phyloP scores from a whole-genome alignment of 345 rosid genomes.

The Garcia nutans region DNA sequence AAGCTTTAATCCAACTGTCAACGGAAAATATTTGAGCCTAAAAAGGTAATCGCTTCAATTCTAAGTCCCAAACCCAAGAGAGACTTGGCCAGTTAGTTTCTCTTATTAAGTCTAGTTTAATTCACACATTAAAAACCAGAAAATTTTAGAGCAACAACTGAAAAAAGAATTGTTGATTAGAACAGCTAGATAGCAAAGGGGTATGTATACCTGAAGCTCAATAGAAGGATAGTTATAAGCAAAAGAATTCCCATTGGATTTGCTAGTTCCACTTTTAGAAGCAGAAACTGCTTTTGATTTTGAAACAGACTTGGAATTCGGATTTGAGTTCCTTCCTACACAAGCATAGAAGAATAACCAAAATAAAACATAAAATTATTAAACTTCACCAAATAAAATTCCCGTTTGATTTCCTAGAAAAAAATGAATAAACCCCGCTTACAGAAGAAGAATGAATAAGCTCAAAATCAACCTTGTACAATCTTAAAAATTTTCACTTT shows the following conservation, averaged over 20 bases:
- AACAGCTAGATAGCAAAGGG: not conserved
- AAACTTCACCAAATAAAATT: not conserved
- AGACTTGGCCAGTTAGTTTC: not conserved
- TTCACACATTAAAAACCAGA: not conserved
- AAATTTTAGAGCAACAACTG: not conserved
- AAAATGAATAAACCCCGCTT: not conserved
- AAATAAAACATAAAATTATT: not conserved
- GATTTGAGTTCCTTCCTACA: conserved; percentile 48
- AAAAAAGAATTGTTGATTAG: not conserved
- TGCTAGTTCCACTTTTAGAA: conserved; percentile 41
- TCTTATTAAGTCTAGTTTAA: not conserved
- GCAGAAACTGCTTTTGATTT: conserved; percentile 36
- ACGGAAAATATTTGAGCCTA: not conserved
- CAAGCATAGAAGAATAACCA: conserved; percentile 11
- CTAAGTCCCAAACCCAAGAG: not conserved
- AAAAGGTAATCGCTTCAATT: not conserved
- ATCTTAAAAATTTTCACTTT: too few species aligned
- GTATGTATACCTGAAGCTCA: conserved; percentile 44
- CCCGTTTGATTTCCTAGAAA: not conserved
- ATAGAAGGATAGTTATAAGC: conserved; percentile 51
- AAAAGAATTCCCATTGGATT: conserved; percentile 34
- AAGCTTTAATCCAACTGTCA: not conserved
- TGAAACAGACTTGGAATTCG: conserved; percentile 1
- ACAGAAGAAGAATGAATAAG: not conserved
- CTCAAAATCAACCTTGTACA: not conserved